Base-by-base conservation (phyloP, 2,329 filamentous ascomycete genomes). In the Endoconidiophora polonica region DNA sequence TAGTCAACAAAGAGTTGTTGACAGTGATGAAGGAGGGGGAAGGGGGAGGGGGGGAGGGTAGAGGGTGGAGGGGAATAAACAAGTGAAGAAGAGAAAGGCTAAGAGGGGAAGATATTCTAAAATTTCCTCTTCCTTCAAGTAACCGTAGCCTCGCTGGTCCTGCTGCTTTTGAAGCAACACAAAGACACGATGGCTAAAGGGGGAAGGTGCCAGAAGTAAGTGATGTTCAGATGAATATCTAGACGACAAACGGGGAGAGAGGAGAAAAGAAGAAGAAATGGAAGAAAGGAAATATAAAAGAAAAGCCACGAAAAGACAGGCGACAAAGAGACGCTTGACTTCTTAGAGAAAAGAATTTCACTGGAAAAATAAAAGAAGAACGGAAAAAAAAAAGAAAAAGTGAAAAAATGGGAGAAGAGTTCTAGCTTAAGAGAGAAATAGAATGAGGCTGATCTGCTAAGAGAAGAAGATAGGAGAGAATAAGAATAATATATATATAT, bases 381-480 rank as follows among this genome's bases (percentile, higher is more conserved):
- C 12, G 18, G n/a, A 5, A 24, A 40, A 20, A 39, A 16, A 41
- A 10, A 26, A 47, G 10, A 16, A 24, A 39, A 26, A 43, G 46
- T 20, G 18, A 47, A 50, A 38, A 37, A 44, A 38, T 52, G 23
- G 20, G 37, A 52, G 46, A 53, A 46, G 55, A 46, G 48, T 54
- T 49, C 54, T 55, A 50, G 49, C 49, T 33, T 43, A 49, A 43
- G 44, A 55, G 52, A 50, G 52, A 44, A 53, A 46, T 50, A 36
- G 47, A 51, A 22, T 36, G 48, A 39, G 45, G 33, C 50, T 46
- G 44, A 42, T 24, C 49, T 40, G 49, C 42, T 24, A 36, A 44
- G 33, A 52, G 44, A 44, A 18, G 49, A 50, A 55, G 36, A 43
- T 52, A 52, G 41, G 45, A 47, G 33, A 36, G 38, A 12, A 16